Conservation (phyloP, 192 early-diverging fungal genomes). For the Coemansia sp. region DNA sequence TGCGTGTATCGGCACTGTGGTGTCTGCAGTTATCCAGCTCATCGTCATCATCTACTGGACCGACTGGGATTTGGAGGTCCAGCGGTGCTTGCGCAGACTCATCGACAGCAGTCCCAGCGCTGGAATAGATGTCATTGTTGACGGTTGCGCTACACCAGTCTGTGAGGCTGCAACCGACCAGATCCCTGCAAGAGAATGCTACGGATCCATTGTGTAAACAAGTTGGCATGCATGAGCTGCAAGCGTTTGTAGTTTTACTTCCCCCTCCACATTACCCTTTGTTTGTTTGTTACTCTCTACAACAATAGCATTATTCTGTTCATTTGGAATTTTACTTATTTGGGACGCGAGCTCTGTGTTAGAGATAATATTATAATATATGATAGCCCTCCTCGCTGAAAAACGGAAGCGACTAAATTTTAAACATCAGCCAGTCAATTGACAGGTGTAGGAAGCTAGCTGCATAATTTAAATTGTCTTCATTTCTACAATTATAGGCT, state of each 20-base stretch:
- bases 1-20: conserved; percentile 51
- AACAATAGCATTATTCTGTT: no score
- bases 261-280: not conserved
- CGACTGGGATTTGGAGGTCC: conserved; percentile 42
- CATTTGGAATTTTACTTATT: not conserved
- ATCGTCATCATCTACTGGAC: conserved; percentile 24
- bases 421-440: no score
- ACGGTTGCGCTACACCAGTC: conserved; percentile 8
- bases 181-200: not conserved
- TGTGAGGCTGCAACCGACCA: conserved; percentile 4
- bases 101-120: conserved; percentile 15
- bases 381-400: no score
- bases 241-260: not conserved
- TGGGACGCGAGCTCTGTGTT: no score
- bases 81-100: conserved; percentile 32
- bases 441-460: no score
- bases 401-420: no score
- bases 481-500: no score
- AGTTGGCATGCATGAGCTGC: not conserved
- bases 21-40: conserved; percentile 25
- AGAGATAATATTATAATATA: no score
- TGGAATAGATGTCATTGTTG: conserved; percentile 1
- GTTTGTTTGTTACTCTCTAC: not conserved
- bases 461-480: no score
- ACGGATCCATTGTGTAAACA: conserved; percentile 9